Percentiles rank a stretch among this genome's conserved stretches.
These are phyloP conservation scores for Mycena crocata DNA, from an alignment of 768 basidiomycete species.

Conservation along the genomic window DNA sequence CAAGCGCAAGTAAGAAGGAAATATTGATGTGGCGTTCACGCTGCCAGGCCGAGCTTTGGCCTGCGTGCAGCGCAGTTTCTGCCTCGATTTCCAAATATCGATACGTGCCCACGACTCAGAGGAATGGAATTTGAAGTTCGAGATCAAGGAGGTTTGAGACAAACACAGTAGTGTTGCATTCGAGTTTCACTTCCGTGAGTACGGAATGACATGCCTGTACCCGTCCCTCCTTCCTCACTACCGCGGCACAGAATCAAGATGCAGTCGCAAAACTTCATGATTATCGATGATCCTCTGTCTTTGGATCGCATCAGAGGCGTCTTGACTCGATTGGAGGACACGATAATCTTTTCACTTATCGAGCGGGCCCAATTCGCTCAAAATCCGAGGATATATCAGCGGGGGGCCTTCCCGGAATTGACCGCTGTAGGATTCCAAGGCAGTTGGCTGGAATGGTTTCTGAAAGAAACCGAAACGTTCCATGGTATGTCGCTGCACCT, in stretches of 20 bases:
- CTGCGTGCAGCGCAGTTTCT: no score
- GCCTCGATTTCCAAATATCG: no score
- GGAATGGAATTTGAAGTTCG: no score
- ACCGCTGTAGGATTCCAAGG: constrained; percentile 79
- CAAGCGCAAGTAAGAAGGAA: no score
- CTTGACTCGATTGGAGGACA: constrained; percentile 93
- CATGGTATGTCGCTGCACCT: constrained; percentile 77
- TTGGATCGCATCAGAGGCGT: constrained; percentile 91
- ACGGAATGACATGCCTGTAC: no score
- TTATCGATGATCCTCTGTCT: constrained; percentile 84
- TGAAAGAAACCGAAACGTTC: constrained; percentile 94
- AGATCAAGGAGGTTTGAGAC: no score
- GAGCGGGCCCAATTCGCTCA: constrained; percentile 97
- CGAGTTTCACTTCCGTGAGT: no score
- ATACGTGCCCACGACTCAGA: no score
- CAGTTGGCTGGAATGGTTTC: constrained; percentile 97
- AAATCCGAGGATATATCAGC: constrained; percentile 89
- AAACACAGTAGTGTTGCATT: no score
- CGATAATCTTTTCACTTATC: constrained; percentile 97
- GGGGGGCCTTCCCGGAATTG: constrained; percentile 83
- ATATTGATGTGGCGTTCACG: no score
- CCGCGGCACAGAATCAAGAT: constrained; percentile 44
- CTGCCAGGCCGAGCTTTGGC: no score
- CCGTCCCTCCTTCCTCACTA: not conserved
- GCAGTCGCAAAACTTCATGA: constrained; percentile 77